A percentile compares a stretch with the other conserved stretches of the same genome.
Evolutionary conservation across 2,329 filamentous ascomycete genomes (phyloP).

Genomic region (Aspergillus texensis): DNA sequence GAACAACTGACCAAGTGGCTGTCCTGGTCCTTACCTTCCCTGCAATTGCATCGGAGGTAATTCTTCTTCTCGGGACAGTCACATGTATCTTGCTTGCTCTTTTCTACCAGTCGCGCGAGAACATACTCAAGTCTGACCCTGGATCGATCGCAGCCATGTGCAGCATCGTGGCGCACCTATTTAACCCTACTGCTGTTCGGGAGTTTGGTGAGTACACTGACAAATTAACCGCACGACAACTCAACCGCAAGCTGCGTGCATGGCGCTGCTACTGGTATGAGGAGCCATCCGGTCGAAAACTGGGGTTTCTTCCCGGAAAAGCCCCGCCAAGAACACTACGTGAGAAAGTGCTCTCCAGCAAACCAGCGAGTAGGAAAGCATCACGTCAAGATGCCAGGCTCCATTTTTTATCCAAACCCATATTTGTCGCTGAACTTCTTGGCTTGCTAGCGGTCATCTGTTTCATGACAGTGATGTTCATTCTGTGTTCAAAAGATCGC

Average conservation of each 20-base stretch:
- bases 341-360: not conserved
- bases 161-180: not conserved
- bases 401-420: not conserved
- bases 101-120: not conserved
- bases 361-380: not conserved
- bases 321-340: not conserved
- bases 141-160: not conserved
- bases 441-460: not conserved
- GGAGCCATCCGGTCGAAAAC: not conserved
- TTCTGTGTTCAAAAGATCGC: not conserved
- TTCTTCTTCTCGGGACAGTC: not conserved
- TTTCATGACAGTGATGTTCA: not conserved
- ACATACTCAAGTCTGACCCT: not conserved
- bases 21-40: not conserved
- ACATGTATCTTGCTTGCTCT: not conserved
- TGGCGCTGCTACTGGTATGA: slow-evolving; percentile 1
- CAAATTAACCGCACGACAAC: not conserved
- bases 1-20: not conserved
- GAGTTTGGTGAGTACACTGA: not conserved
- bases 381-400: not conserved
- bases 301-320: not conserved
- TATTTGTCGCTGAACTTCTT: not conserved
- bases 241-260: not conserved
- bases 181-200: not conserved
- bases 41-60: not conserved